Base-by-base conservation (phyloP, 768 basidiomycete genomes). In the Hericium rajendrae region DNA sequence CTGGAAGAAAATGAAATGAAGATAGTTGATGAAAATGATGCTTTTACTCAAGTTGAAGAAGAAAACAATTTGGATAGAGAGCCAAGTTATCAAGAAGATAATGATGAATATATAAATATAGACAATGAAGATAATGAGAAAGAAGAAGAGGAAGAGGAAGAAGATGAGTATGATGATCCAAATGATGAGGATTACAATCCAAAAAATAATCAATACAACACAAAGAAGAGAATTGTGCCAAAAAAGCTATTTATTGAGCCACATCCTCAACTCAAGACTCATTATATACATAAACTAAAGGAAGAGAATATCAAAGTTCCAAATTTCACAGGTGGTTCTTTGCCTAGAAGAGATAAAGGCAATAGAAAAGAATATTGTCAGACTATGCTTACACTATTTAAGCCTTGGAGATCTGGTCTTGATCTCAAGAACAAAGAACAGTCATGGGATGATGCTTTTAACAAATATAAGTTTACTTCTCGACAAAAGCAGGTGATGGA, bases 291-390 rank as follows among this genome's bases (percentile, higher is more conserved):
- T 56, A 22, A 40, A 56, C 24, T 28, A 60, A 16, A 6, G 37
- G 3, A 26, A 51, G 3, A 38, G 37, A 22, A 22, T 22, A 22
- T 22, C 16, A 22, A 53, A 32, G 64, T 71, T 6, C 67, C 67
- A 0, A 70, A 71, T 38, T 70, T 73, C 59, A 20, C 68, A 3
- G 70, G 71, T 2, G 65, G 64, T 1, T 28, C 57, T 1, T 53
- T 72, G 5, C 72, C 72, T 1, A n/a, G 68, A 32, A 38, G 20
- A 43, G 71, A 73, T 51, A 51, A 64, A 59, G 41, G 61, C 5
- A 54, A 64, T 58, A 10, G 37, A 12, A n/a, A 59, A n/a, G n/a
- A 41, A 16, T 64, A 64, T 38, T 60, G 53, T 32, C 26, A 18
- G 3, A 63, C 59, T 40, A 63, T 63, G 62, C 39, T 61, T 12